phyloP scores from a whole-genome alignment of 1,284 basidiomycete species.

The Tranzscheliella williamsii region DNA sequence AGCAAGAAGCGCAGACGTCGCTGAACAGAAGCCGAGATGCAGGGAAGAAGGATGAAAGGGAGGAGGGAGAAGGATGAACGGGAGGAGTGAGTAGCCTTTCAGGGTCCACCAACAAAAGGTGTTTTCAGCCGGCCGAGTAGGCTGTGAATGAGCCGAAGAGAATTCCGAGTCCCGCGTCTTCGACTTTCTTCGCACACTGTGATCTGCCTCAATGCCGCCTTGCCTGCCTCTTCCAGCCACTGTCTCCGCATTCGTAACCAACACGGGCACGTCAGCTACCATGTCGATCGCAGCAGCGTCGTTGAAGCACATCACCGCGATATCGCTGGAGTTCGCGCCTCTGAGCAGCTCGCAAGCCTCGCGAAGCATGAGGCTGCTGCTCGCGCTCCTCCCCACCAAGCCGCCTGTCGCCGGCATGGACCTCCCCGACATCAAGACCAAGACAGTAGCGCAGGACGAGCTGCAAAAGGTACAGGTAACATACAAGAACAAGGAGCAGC shows the following conservation, averaged over 20 bases:
- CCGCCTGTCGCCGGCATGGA: slow-evolving; percentile 27
- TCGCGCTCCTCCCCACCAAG: slow-evolving; percentile 23
- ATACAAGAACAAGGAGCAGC: slow-evolving; percentile 38
- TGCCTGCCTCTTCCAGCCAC: slow-evolving; percentile 12
- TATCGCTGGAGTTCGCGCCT: slow-evolving; percentile 29
- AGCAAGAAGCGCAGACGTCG: too few species aligned
- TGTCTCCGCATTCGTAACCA: neutral
- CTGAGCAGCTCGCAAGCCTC: slow-evolving; percentile 23
- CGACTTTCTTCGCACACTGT: too few species aligned
- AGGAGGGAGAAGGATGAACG: too few species aligned
- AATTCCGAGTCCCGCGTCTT: too few species aligned
- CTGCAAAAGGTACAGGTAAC: slow-evolving; percentile 21
- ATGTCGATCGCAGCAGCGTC: slow-evolving; percentile 35
- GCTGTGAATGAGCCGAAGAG: too few species aligned
- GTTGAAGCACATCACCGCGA: slow-evolving; percentile 38
- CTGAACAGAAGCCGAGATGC: too few species aligned
- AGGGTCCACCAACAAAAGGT: too few species aligned
- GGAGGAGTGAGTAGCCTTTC: too few species aligned
- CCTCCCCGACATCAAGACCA: slow-evolving; percentile 21
- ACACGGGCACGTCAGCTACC: neutral
- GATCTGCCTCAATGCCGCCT: slow-evolving; percentile 5
- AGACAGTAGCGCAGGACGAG: slow-evolving; percentile 15
- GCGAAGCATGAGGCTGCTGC: slow-evolving; percentile 25
- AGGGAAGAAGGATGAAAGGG: too few species aligned
- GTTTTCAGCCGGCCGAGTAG: too few species aligned